These are phyloP conservation scores for Westerdykella ornata DNA, from an alignment of 2,329 filamentous ascomycete genomes.

Conservation along the genomic window DNA sequence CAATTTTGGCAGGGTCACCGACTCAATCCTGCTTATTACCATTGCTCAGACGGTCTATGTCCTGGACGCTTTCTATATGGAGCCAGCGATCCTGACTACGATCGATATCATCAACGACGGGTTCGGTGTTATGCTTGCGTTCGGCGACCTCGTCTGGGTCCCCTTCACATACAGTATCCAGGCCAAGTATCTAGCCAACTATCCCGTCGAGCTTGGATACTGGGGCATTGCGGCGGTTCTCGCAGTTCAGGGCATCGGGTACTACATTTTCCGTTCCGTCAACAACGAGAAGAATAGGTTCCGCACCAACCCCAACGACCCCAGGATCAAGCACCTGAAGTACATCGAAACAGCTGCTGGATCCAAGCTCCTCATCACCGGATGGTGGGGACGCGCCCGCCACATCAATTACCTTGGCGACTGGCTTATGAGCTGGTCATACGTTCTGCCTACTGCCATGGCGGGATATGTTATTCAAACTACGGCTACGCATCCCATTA, in stretches of 20 bases:
- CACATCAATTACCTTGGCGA: slow-evolving; percentile 97
- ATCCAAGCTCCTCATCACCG: slow-evolving; percentile 71
- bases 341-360: slow-evolving; percentile 81
- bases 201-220: slow-evolving; percentile 72
- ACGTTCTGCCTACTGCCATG: slow-evolving; percentile 76
- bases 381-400: slow-evolving; percentile 88
- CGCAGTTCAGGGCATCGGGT: slow-evolving; percentile 64
- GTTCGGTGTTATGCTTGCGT: slow-evolving; percentile 90
- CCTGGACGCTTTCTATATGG: slow-evolving; percentile 79
- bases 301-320: slow-evolving; percentile 77
- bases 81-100: slow-evolving; percentile 80
- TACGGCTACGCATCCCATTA: slow-evolving; percentile 31
- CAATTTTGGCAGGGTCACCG: slow-evolving; percentile 72
- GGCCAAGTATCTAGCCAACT: slow-evolving; percentile 73
- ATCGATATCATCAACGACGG: slow-evolving; percentile 93
- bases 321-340: slow-evolving; percentile 68
- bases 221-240: slow-evolving; percentile 59
- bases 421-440: slow-evolving; percentile 90
- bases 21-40: slow-evolving; percentile 76
- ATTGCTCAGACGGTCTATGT: slow-evolving; percentile 75
- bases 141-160: slow-evolving; percentile 88
- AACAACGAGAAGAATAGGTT: slow-evolving; percentile 96
- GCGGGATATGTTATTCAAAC: slow-evolving; percentile 69
- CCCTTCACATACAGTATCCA: slow-evolving; percentile 85
- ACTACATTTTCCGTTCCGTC: slow-evolving; percentile 84